phyloP scores from a whole-genome alignment of 768 basidiomycete genomes.

The Tulasnella sp. region DNA sequence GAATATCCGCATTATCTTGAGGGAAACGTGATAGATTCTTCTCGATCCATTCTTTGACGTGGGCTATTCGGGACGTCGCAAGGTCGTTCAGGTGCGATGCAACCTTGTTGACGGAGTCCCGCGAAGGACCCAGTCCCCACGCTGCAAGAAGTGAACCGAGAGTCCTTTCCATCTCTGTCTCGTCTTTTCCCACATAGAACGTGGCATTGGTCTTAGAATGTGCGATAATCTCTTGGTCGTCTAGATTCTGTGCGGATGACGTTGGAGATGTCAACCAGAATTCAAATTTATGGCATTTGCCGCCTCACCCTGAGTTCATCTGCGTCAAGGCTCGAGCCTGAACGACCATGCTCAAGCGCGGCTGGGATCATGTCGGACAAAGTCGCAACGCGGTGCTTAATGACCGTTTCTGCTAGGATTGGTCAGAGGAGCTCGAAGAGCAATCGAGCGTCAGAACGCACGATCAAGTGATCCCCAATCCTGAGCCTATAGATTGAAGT shows the following conservation, averaged over 20 bases:
- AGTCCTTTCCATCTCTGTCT: not conserved
- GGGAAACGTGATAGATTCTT: slow-evolving; percentile 6
- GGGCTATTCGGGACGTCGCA: not conserved
- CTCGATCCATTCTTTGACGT: slow-evolving; percentile 8
- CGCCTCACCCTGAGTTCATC: not conserved
- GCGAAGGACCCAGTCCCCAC: not conserved
- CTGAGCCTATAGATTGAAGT: not conserved
- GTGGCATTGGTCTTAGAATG: not conserved
- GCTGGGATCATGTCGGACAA: not conserved
- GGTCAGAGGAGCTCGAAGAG: slow-evolving; percentile 39
- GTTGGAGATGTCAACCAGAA: not conserved
- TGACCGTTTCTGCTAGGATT: slow-evolving; percentile 28
- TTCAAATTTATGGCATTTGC: not conserved
- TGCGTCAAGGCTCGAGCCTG: not conserved
- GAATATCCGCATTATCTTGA: slow-evolving; percentile 1
- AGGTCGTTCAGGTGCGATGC: not conserved
- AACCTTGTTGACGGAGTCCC: not conserved
- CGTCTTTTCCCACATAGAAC: slow-evolving; percentile 3
- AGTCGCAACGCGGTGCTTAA: slow-evolving; percentile 20
- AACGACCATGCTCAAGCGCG: not conserved
- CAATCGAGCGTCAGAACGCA: slow-evolving; percentile 29
- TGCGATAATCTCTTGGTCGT: not conserved
- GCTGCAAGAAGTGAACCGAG: not conserved
- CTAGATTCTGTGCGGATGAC: slow-evolving; percentile 5
- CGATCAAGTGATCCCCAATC: slow-evolving; percentile 60